Base-by-base conservation (phyloP, 192 early-diverging fungal species). In the Umbelopsis isabellina region DNA sequence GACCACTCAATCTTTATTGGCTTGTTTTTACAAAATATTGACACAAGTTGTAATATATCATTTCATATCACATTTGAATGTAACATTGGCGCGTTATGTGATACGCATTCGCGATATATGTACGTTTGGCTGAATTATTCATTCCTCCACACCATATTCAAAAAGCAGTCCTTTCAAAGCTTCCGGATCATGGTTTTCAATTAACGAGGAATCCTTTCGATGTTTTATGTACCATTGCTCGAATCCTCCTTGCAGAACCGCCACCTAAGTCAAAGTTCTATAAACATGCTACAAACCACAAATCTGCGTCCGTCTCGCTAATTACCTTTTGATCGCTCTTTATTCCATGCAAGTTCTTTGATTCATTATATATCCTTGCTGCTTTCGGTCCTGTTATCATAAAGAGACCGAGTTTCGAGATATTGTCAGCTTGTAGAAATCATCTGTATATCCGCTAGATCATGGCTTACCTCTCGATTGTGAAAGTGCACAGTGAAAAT, bases 401-500 rank as follows among this genome's bases (percentile, higher is more conserved):
- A 23, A 46, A 23, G 21, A 23, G 45, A 51, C 20, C 16, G 46
- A 30, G 27, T 25, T 46, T 53, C 30, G 15, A 25, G 41, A 13
- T 23, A 16, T 37, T n/a, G 23, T 66, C 6, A 46, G 50, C 48
- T 67, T 35, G 30, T 18, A 33, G 53, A 13, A 37, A 20, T 33
- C 8, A 48, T 37, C 21, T 4, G 49, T 27, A 10, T 9, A 30
- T 52, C 11, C 33, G 44, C 27, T 33, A 46, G 21, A 23, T 30
- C 45, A 71, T 27, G n/a, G 16, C 25, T 8, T 74, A 72, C 77
- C 92, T 51, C 92, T 85, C 5, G 89, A 86, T 82, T 96, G 94
- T 20, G 93, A 95, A 21, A 94, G 74, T 2, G 92, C 90, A 70
- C 96, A 97, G 73, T 96, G 95, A 69, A 97, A 96, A 70, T 91